Percentiles rank a stretch among this genome's conserved stretches.
Conservation (phyloP, 495 filamentous ascomycete species). For the Aspergillus sclerotiicarbonarius region DNA sequence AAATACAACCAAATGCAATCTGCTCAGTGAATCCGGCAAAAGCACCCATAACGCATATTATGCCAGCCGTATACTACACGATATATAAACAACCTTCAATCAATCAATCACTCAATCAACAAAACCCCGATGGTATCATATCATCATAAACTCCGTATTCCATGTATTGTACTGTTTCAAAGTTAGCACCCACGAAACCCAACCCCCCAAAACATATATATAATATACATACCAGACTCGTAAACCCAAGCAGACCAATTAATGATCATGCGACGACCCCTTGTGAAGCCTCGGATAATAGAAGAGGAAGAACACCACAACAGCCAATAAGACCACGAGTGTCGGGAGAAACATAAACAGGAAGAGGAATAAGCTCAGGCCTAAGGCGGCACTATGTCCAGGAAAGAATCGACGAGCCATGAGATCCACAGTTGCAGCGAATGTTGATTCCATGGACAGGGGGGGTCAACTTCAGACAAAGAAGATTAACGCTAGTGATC, state of each 20-base stretch:
- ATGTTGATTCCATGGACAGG: slow-evolving; percentile 5
- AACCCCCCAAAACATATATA: not conserved
- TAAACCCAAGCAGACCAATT: not conserved
- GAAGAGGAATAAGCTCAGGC: slow-evolving; percentile 39
- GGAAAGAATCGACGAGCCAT: slow-evolving; percentile 35
- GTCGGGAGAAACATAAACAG: slow-evolving; percentile 44
- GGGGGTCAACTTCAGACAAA: not conserved
- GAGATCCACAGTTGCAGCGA: slow-evolving; percentile 20
- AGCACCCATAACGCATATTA: not conserved
- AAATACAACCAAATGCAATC: not conserved
- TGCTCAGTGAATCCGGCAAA: not conserved
- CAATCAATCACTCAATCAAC: too few relatives aligned
- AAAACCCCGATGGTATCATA: not conserved
- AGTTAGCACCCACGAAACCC: not conserved
- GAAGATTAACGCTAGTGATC: not conserved
- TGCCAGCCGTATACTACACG: not conserved
- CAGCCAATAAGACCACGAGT: slow-evolving; percentile 35
- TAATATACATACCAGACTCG: not conserved
- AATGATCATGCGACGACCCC: slow-evolving; percentile 8
- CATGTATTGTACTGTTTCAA: not conserved
- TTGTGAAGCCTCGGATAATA: slow-evolving; percentile 33
- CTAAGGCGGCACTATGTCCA: slow-evolving; percentile 32
- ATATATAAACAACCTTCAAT: too few relatives aligned
- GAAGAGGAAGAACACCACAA: slow-evolving; percentile 36
- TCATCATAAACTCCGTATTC: not conserved